Percentiles rank a stretch among this genome's conserved stretches.
Conservation (phyloP, 768 basidiomycete genomes). For the Kwoniella europaea region DNA sequence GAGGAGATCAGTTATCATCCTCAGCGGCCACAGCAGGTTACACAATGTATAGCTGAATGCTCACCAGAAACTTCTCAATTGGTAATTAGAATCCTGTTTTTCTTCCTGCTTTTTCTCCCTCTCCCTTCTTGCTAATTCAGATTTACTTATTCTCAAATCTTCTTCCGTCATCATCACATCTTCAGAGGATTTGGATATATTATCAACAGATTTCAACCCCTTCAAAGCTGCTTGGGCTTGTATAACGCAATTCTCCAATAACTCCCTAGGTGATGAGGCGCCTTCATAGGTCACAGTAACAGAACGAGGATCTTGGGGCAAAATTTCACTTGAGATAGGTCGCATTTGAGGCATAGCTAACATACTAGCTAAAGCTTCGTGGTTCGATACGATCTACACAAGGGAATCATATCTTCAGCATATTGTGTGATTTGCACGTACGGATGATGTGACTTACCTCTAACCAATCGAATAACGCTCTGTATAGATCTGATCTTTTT, state of each 20-base stretch:
- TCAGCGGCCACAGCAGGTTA: too few species aligned
- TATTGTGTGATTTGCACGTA: neutral
- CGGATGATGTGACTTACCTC: conserved; percentile 64
- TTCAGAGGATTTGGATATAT: neutral
- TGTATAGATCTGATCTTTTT: conserved; percentile 80
- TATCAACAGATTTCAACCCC: conserved; percentile 65
- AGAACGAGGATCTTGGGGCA: conserved; percentile 10
- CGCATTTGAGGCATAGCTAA: conserved; percentile 88
- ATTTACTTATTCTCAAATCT: conserved; percentile 75
- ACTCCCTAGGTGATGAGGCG: conserved; percentile 84
- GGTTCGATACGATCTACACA: conserved; percentile 87
- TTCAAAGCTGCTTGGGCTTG: conserved; percentile 92
- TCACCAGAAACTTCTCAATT: conserved; percentile 76
- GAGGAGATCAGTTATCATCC: too few species aligned
- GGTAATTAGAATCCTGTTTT: conserved; percentile 72
- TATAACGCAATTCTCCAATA: conserved; percentile 87
- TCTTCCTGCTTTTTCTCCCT: conserved; percentile 69
- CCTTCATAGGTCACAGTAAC: conserved; percentile 78
- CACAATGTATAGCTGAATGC: too few species aligned
- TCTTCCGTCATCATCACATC: conserved; percentile 68
- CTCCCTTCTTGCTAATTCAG: conserved; percentile 60
- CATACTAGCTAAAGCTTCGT: conserved; percentile 91
- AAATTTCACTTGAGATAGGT: conserved; percentile 5
- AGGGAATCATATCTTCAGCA: too few species aligned
- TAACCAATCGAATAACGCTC: conserved; percentile 88